These are phyloP conservation scores for Mycena galopus DNA, from an alignment of 768 basidiomycete species.

Conservation along the genomic window DNA sequence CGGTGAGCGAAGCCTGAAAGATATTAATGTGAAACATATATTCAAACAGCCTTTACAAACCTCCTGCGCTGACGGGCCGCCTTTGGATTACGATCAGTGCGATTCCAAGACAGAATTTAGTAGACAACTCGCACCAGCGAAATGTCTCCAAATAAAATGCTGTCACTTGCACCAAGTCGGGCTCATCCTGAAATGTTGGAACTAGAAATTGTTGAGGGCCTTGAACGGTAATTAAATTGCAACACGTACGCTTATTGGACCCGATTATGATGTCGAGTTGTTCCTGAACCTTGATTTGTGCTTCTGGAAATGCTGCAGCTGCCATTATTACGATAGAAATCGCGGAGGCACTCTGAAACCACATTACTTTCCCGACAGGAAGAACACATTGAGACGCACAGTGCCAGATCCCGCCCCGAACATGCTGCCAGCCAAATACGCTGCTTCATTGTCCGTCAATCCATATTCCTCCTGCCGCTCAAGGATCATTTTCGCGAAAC, in stretches of 20 bases:
- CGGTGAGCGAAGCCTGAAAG: conserved; percentile 69
- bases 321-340: conserved; percentile 71
- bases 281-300: conserved; percentile 64
- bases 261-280: conserved; percentile 69
- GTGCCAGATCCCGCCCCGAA: conserved; percentile 79
- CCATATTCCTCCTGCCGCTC: conserved; percentile 67
- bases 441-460: conserved; percentile 68
- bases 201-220: conserved; percentile 39
- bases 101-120: background rate
- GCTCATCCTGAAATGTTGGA: conserved; percentile 56
- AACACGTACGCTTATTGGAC: conserved; percentile 51
- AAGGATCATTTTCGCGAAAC: conserved; percentile 71
- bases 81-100: conserved; percentile 1
- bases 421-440: conserved; percentile 74
- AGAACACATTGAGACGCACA: conserved; percentile 29
- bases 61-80: conserved; percentile 63
- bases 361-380: background rate
- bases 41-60: conserved; percentile 32
- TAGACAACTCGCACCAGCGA: conserved; percentile 51
- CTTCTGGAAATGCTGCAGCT: conserved; percentile 65
- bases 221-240: background rate
- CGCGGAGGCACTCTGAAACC: conserved; percentile 62
- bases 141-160: conserved; percentile 66
- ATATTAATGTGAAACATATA: background rate
- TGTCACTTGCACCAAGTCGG: conserved; percentile 58